Base-by-base conservation (phyloP, 2,329 filamentous ascomycete genomes). In the Thyridium curvatum region DNA sequence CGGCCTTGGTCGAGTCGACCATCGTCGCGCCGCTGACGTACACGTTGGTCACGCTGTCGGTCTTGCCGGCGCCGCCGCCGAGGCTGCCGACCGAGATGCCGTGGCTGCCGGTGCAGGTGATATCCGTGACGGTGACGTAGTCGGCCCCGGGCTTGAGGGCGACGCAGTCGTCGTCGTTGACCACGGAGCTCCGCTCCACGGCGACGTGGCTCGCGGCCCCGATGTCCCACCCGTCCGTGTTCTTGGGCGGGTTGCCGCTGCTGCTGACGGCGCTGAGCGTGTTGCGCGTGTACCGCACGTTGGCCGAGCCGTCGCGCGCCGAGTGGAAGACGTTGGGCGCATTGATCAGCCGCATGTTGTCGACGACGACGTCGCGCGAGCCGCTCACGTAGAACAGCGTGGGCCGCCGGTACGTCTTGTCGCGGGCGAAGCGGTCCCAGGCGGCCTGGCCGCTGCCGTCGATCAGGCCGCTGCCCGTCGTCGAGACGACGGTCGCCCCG, bases 21-120 rank as follows among this genome's bases (percentile, higher is more conserved):
- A 70, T 67, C 7, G 45, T 58, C 2, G 60, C 62, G 8, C 58
- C 55, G 12, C 52, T 52, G 16, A 69, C 62, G 29, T 64, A 61
- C 17, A 69, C 45, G 38, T 71, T 68, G 36, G 57, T 46, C 13
- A 72, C 68, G 0, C 52, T 55, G 41, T 71, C 66, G n/a, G 54
- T 51, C 32, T 34, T 39, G 4, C 46, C 45, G 7, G 49, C 50
- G 8, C 49, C 49, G 30, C 60, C 60, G 0, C 67, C 69, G 6
- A 72, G 51, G 3, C 62, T 68, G 4, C 69, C 69, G 5, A 72
- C 66, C 2, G 64, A 69, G 8, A 72, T 47, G 8, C 69, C 68
- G 34, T 70, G 69, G 8, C 64, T 66, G 13, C 67, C 66, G 3
- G 54, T 62, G 49, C 69, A 73, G 30, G 59, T 62, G 17, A 72